Conservation (phyloP, 345 rosid species). For the Anastatica hierochuntica region DNA sequence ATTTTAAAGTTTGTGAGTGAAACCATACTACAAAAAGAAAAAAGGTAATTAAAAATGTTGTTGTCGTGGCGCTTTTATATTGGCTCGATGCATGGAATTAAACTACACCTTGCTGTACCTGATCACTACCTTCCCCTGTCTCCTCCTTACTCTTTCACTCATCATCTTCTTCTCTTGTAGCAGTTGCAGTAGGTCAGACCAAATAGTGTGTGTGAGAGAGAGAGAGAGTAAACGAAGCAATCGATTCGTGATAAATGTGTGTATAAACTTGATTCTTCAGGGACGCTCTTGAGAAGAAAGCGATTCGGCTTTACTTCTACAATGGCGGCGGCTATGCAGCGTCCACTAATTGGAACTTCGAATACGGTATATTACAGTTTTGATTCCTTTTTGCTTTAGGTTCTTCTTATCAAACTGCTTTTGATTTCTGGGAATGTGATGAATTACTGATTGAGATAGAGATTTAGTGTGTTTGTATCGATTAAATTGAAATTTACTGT, state of each 20-base stretch:
- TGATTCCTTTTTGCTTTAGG: too few species aligned
- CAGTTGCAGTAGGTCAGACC: slow-evolving; percentile 34
- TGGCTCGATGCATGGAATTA: slow-evolving; percentile 21
- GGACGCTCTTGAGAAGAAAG: not conserved
- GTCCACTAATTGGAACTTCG: slow-evolving; percentile 50
- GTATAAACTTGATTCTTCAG: not conserved
- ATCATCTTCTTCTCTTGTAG: too few species aligned
- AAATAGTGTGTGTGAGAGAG: not conserved
- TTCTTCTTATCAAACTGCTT: not conserved
- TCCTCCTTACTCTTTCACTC: slow-evolving; percentile 8
- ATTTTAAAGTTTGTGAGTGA: too few species aligned
- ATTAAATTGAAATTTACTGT: not conserved
- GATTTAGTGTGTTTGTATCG: too few species aligned
- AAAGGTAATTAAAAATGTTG: too few species aligned
- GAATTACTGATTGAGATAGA: too few species aligned
- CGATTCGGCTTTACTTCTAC: slow-evolving; percentile 19
- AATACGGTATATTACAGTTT: slow-evolving; percentile 54
- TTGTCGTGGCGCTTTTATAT: slow-evolving; percentile 22
- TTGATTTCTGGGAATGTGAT: slow-evolving; percentile 7
- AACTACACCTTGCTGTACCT: slow-evolving; percentile 19
- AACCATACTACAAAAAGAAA: too few species aligned
- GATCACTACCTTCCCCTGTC: not conserved
- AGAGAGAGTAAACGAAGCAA: not conserved
- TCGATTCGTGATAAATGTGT: slow-evolving; percentile 17
- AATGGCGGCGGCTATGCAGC: slow-evolving; percentile 83